These are phyloP conservation scores for Copromyces sp. DNA, from an alignment of 495 filamentous ascomycete genomes.

Conservation along the genomic window DNA sequence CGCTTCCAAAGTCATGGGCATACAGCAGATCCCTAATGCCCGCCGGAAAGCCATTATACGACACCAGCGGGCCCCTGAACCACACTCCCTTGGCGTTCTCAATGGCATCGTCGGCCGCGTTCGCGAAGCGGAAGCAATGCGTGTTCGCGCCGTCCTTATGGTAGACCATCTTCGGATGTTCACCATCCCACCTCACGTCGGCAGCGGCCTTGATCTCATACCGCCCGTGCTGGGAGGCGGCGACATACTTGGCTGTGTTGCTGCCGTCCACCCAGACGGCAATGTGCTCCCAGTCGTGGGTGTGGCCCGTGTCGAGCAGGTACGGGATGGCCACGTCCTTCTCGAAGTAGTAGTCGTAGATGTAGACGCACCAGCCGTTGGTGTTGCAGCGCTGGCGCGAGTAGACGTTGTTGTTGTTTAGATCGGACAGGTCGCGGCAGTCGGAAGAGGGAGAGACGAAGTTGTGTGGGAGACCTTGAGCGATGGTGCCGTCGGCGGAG, in stretches of 20 bases:
- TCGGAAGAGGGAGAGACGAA: slow-evolving; percentile 19
- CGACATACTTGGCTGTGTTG: slow-evolving; percentile 24
- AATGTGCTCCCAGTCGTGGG: slow-evolving; percentile 41
- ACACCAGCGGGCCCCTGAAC: slow-evolving; percentile 29
- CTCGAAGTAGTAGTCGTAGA: slow-evolving; percentile 41
- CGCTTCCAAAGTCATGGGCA: slow-evolving; percentile 22
- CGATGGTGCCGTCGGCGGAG: slow-evolving; percentile 25
- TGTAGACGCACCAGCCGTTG: slow-evolving; percentile 33
- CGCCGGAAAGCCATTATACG: slow-evolving; percentile 29
- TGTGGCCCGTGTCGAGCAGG: slow-evolving; percentile 26
- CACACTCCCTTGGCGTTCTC: slow-evolving; percentile 33
- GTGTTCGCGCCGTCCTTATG: slow-evolving; percentile 34
- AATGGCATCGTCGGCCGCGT: slow-evolving; percentile 25
- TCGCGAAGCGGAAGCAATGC: slow-evolving; percentile 34
- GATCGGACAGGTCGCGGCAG: slow-evolving; percentile 32
- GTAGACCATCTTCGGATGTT: slow-evolving; percentile 35
- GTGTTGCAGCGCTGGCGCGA: slow-evolving; percentile 33
- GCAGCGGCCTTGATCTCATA: slow-evolving; percentile 23
- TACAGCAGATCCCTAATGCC: slow-evolving; percentile 16
- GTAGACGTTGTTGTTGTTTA: slow-evolving; percentile 38
- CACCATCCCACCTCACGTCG: slow-evolving; percentile 31
- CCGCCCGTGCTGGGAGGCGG: slow-evolving; percentile 28
- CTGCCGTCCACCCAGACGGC: slow-evolving; percentile 27
- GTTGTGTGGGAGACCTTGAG: slow-evolving; percentile 24
- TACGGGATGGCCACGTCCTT: slow-evolving; percentile 32